Evolutionary conservation across 495 filamentous ascomycete species (phyloP).

Genomic region (Talaromyces proteolyticus): DNA sequence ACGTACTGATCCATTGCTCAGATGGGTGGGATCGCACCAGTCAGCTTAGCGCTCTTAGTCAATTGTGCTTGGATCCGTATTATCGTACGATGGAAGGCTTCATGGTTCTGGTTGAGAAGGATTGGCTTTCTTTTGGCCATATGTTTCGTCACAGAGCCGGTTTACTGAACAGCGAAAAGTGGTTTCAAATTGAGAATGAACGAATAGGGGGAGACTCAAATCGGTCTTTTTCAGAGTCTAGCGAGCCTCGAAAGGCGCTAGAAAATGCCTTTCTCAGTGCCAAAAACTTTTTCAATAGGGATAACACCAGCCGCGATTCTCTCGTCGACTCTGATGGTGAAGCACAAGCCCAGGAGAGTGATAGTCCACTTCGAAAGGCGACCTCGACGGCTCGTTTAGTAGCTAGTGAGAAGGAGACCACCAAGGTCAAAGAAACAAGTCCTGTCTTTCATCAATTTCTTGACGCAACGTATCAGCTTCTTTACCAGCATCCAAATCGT

Average conservation of each 20-base stretch:
- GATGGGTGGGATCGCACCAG: slow-evolving; percentile 98
- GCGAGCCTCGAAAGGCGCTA: slow-evolving; percentile 66
- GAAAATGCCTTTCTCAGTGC: slow-evolving; percentile 84
- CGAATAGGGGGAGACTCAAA: slow-evolving; percentile 41
- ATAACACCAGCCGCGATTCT: slow-evolving; percentile 61
- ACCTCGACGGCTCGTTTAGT: slow-evolving; percentile 28
- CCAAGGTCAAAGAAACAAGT: slow-evolving; percentile 78
- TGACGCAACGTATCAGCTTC: slow-evolving; percentile 87
- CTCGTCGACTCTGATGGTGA: slow-evolving; percentile 58
- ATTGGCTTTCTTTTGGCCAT: slow-evolving; percentile 96
- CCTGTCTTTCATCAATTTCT: slow-evolving; percentile 98
- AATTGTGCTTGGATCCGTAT: slow-evolving; percentile 93
- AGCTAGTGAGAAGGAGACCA: slow-evolving; percentile 46
- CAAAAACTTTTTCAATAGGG: slow-evolving; percentile 82
- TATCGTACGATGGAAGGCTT: slow-evolving; percentile 95
- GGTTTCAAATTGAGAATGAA: slow-evolving; percentile 82
- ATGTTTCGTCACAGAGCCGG: slow-evolving; percentile 92
- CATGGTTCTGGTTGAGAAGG: slow-evolving; percentile 92
- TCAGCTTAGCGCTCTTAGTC: slow-evolving; percentile 88
- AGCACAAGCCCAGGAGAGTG: slow-evolving; percentile 46
- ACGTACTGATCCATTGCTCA: slow-evolving; percentile 95
- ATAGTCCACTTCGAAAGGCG: slow-evolving; percentile 38
- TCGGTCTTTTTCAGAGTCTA: slow-evolving; percentile 40
- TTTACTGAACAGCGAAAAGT: slow-evolving; percentile 83
- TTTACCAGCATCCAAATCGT: slow-evolving; percentile 78